Evolutionary conservation across 1,284 basidiomycete genomes (phyloP).

Genomic region (Tranzscheliella williamsii): DNA sequence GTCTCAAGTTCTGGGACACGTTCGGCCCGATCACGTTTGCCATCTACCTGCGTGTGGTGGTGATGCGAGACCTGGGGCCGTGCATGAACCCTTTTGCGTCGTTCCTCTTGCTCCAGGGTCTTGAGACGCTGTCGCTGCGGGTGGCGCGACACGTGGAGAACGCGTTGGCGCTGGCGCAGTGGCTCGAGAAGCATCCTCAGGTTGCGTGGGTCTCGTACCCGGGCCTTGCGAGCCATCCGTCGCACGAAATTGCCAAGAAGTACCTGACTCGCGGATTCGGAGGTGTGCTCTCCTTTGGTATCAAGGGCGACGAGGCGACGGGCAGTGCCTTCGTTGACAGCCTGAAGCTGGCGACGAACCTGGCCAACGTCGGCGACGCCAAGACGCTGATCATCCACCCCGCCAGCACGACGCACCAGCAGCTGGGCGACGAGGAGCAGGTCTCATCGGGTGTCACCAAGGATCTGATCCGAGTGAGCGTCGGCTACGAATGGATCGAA

Average conservation of each 20-base stretch:
- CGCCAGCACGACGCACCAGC: constrained; percentile 79
- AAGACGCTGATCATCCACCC: constrained; percentile 68
- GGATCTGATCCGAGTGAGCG: constrained; percentile 76
- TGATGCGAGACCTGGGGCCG: constrained; percentile 78
- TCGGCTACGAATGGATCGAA: constrained; percentile 81
- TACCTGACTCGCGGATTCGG: constrained; percentile 66
- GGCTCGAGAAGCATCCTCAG: constrained; percentile 72
- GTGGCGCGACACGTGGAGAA: constrained; percentile 77
- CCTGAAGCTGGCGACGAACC: constrained; percentile 69
- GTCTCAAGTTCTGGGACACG: constrained; percentile 66
- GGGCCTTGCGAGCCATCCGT: constrained; percentile 71
- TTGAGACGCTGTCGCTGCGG: constrained; percentile 82
- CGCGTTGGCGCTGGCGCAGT: constrained; percentile 74
- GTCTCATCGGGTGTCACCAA: constrained; percentile 73
- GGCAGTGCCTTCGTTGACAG: constrained; percentile 75
- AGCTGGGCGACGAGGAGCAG: constrained; percentile 74
- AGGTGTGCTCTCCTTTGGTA: constrained; percentile 79
- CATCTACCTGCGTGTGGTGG: constrained; percentile 73
- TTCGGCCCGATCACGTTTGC: constrained; percentile 76
- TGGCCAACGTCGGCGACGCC: constrained; percentile 56
- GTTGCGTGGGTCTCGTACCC: constrained; percentile 83
- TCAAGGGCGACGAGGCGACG: constrained; percentile 70
- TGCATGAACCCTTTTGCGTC: constrained; percentile 78
- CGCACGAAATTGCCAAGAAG: constrained; percentile 69
- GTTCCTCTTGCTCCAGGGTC: constrained; percentile 80